Conservation (phyloP, 2,329 filamentous ascomycete species). For the Corynespora cassiicola region DNA sequence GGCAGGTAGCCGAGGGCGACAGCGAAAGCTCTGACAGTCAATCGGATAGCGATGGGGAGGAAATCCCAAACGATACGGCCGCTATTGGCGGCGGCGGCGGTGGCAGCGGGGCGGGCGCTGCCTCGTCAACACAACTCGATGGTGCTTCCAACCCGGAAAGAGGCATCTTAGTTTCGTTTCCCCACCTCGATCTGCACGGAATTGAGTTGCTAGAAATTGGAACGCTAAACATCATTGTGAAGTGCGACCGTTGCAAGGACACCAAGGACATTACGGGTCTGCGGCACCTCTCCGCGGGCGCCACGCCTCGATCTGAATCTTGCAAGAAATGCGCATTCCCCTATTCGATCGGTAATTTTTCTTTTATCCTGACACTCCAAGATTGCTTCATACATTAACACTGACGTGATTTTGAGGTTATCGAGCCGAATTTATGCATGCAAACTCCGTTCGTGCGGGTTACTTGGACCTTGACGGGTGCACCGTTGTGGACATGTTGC, state of each 20-base stretch:
- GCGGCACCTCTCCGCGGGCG: conserved; percentile 58
- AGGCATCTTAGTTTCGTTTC: conserved; percentile 79
- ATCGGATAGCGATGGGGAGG: conserved; percentile 32
- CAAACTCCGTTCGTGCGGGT: conserved; percentile 75
- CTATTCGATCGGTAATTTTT: conserved; percentile 51
- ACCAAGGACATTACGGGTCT: conserved; percentile 72
- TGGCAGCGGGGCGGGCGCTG: background rate
- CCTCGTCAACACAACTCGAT: background rate
- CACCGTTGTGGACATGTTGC: conserved; percentile 76
- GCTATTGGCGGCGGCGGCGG: conserved; percentile 41
- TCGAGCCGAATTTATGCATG: conserved; percentile 74
- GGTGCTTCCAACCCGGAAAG: conserved; percentile 59
- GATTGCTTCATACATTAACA: conserved; percentile 4
- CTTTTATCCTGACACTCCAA: conserved; percentile 1
- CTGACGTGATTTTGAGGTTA: conserved; percentile 31
- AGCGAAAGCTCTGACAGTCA: conserved; percentile 10
- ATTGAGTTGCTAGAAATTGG: conserved; percentile 77
- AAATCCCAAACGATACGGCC: too few species aligned
- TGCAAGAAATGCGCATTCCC: conserved; percentile 63
- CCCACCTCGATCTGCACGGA: conserved; percentile 75
- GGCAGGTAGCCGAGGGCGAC: conserved; percentile 51
- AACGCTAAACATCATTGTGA: conserved; percentile 72
- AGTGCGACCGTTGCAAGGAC: conserved; percentile 81
- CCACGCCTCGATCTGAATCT: conserved; percentile 50
- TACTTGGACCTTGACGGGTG: conserved; percentile 80